A percentile compares a stretch with the other conserved stretches of the same genome.
These are phyloP conservation scores for Lactarius quietus DNA, from an alignment of 768 basidiomycete genomes.

Conservation along the genomic window DNA sequence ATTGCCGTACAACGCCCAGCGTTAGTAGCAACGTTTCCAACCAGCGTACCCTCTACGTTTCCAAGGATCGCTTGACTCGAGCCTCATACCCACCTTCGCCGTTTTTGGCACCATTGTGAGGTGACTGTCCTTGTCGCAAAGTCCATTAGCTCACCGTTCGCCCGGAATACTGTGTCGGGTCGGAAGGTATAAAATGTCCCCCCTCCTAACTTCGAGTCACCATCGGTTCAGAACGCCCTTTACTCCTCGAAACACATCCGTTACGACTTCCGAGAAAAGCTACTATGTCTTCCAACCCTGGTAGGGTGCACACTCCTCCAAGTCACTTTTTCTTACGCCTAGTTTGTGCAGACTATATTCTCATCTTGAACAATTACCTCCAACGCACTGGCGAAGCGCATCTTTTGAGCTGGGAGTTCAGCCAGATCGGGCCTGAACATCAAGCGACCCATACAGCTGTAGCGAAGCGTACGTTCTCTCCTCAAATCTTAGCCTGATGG, in stretches of 20 bases:
- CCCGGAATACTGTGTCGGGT: background rate
- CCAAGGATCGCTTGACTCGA: conserved; percentile 26
- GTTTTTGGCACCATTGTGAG: conserved; percentile 12
- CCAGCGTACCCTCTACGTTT: conserved; percentile 6
- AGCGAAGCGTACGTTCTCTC: conserved; percentile 19
- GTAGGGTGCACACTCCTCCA: background rate
- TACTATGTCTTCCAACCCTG: conserved; percentile 18
- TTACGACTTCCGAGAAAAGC: background rate
- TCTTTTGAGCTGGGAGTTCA: conserved; percentile 24
- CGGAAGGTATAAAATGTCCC: conserved; percentile 18
- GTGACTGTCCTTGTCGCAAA: conserved; percentile 3
- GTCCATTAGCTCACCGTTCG: background rate
- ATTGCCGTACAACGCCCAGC: conserved; percentile 13
- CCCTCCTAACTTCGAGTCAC: background rate
- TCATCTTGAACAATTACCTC: conserved; percentile 26
- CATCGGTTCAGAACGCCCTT: background rate
- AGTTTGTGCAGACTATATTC: conserved; percentile 19
- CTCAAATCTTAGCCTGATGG: background rate
- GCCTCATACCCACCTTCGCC: conserved; percentile 12
- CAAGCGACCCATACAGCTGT: conserved; percentile 22
- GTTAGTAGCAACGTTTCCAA: conserved; percentile 1
- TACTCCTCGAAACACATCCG: conserved; percentile 1
- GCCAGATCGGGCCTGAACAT: conserved; percentile 24
- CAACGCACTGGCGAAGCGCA: conserved; percentile 21
- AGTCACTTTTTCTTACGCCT: background rate